These are phyloP conservation scores for Chalara sp. DNA, from an alignment of 2,329 filamentous ascomycete genomes.

Conservation along the genomic window DNA sequence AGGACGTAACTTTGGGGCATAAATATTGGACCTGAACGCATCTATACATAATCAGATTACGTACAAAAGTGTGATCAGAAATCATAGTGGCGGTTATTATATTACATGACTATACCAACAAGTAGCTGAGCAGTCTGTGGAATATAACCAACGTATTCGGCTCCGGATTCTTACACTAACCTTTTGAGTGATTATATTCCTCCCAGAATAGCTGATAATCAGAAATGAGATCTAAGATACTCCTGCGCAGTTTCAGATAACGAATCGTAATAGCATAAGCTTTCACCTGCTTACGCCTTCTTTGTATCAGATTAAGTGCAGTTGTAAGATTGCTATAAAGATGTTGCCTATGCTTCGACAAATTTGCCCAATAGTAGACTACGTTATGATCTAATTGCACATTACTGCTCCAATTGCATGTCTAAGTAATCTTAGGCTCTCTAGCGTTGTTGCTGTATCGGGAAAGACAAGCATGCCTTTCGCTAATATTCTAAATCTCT, in stretches of 20 bases:
- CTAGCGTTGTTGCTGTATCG: constrained; percentile 7
- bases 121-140: no score
- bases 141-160: no score
- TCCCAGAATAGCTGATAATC: constrained; percentile 10
- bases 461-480: constrained; percentile 10
- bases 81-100: no score
- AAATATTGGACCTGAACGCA: no score
- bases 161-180: not conserved
- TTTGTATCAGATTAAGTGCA: constrained; percentile 1
- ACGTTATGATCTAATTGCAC: constrained; percentile 5
- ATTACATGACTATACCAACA: no score
- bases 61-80: no score
- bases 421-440: constrained; percentile 6
- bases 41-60: no score
- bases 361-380: constrained; percentile 5
- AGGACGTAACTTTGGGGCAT: no score
- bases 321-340: constrained; percentile 5
- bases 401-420: constrained; percentile 5
- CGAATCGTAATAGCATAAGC: constrained; percentile 5
- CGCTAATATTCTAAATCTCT: constrained; percentile 12
- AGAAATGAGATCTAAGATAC: constrained; percentile 7
- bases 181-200: constrained; percentile 7
- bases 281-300: constrained; percentile 3
- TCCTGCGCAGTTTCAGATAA: constrained; percentile 6
- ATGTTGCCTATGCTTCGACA: constrained; percentile 4